Percentiles rank a stretch among this genome's conserved stretches.
phyloP scores from a whole-genome alignment of 768 basidiomycete genomes.

The Brasilioporus rufonigricans region DNA sequence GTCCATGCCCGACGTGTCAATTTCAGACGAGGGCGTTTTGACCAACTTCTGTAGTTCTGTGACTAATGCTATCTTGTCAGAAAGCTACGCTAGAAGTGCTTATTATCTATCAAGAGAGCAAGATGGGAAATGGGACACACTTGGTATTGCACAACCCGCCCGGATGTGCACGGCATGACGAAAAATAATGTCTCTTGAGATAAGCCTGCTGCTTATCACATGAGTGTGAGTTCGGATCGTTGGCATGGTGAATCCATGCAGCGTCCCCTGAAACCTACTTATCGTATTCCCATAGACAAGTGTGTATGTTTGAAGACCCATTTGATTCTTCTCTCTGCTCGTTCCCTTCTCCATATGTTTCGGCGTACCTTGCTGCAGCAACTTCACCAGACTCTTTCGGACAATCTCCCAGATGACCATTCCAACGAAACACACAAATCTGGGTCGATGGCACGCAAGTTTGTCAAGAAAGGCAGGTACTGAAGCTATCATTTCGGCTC shows the following conservation, averaged over 20 bases:
- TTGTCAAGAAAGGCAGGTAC: slow-evolving; percentile 63
- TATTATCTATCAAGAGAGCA: neutral
- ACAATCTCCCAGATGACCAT: slow-evolving; percentile 56
- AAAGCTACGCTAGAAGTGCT: slow-evolving; percentile 32
- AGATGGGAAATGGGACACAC: slow-evolving; percentile 35
- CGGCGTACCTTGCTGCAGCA: slow-evolving; percentile 1
- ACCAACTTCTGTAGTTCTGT: slow-evolving; percentile 31
- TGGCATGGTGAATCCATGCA: neutral
- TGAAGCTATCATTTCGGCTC: slow-evolving; percentile 46
- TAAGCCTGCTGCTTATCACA: neutral
- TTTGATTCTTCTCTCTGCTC: slow-evolving; percentile 6
- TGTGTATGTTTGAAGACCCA: slow-evolving; percentile 26
- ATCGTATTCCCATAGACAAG: slow-evolving; percentile 12
- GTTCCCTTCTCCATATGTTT: slow-evolving; percentile 6
- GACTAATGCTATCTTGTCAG: slow-evolving; percentile 46
- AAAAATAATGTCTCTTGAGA: slow-evolving; percentile 65
- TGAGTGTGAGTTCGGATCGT: neutral
- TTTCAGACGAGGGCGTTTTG: slow-evolving; percentile 13
- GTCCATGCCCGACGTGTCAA: slow-evolving; percentile 12
- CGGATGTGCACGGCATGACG: slow-evolving; percentile 76
- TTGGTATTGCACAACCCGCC: slow-evolving; percentile 68
- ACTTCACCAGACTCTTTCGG: slow-evolving; percentile 37
- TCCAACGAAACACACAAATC: slow-evolving; percentile 77
- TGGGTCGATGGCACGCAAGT: slow-evolving; percentile 53
- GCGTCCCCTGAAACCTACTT: neutral